A percentile compares a stretch with the other conserved stretches of the same genome.
These are phyloP conservation scores for Ascochyta pisi DNA, from an alignment of 2,329 filamentous ascomycete species.

Conservation along the genomic window DNA sequence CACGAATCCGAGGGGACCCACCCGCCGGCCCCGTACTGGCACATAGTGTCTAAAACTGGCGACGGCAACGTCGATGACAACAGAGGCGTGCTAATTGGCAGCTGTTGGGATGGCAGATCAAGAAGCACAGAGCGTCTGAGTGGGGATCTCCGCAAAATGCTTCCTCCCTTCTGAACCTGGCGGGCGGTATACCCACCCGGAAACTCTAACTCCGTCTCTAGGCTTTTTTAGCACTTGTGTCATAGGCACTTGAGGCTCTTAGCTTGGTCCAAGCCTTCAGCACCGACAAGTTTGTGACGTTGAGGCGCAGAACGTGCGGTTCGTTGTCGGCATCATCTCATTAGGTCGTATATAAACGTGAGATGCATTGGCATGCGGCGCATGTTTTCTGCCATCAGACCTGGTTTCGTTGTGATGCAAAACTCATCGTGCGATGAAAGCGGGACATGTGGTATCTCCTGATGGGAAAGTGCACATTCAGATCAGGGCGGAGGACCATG, in stretches of 20 bases:
- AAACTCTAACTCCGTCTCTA: background rate
- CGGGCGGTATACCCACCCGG: background rate
- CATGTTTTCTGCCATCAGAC: background rate
- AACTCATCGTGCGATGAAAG: background rate
- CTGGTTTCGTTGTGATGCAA: background rate
- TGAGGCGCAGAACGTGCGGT: background rate
- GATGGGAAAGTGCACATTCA: conserved; percentile 7
- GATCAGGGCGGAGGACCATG: background rate
- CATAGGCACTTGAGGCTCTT: background rate
- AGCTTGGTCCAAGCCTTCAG: background rate
- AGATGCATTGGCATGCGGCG: background rate
- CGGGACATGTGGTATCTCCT: background rate
- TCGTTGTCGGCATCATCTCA: background rate
- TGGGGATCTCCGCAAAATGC: background rate
- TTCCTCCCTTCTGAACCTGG: background rate
- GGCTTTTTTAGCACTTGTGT: background rate
- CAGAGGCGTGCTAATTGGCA: conserved; percentile 2
- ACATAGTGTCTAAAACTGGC: background rate
- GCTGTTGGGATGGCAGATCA: background rate
- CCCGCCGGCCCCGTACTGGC: background rate
- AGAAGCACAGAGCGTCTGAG: background rate
- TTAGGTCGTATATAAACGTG: background rate
- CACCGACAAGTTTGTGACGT: background rate
- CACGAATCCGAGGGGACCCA: background rate
- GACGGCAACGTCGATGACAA: conserved; percentile 13